Evolutionary conservation across 2,329 filamentous ascomycete species (phyloP).

Genomic region (Ceratocystis destructans): DNA sequence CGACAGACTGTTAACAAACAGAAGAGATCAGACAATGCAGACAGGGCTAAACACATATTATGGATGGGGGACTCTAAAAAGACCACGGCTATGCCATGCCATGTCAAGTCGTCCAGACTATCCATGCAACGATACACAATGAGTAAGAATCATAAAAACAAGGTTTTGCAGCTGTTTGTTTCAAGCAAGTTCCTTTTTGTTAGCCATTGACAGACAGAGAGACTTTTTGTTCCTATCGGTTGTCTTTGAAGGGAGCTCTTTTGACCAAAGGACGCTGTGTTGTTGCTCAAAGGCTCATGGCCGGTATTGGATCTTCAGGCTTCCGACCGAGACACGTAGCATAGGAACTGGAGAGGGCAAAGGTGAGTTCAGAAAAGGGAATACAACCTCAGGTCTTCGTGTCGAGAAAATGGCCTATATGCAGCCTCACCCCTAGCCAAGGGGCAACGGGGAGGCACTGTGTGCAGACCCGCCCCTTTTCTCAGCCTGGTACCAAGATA

Average conservation of each 20-base stretch:
- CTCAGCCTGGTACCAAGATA: too few species aligned
- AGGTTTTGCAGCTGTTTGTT: neutral
- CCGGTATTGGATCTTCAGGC: neutral
- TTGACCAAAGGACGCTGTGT: neutral
- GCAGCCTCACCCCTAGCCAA: neutral
- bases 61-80: neutral
- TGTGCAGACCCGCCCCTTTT: too few species aligned
- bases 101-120: neutral
- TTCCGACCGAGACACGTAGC: neutral
- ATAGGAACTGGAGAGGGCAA: too few species aligned
- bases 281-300: neutral
- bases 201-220: neutral
- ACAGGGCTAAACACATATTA: neutral
- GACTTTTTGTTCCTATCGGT: neutral
- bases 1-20: neutral
- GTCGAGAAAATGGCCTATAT: too few species aligned
- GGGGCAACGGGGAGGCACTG: neutral
- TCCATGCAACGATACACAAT: constrained; percentile 2
- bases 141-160: neutral
- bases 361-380: too few species aligned
- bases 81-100: neutral
- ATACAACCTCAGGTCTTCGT: too few species aligned
- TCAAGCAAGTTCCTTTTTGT: neutral
- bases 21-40: neutral
- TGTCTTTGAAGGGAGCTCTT: neutral